phyloP scores from a whole-genome alignment of 176 grass and related monocot genomes.

The Juncus inflexus region DNA sequence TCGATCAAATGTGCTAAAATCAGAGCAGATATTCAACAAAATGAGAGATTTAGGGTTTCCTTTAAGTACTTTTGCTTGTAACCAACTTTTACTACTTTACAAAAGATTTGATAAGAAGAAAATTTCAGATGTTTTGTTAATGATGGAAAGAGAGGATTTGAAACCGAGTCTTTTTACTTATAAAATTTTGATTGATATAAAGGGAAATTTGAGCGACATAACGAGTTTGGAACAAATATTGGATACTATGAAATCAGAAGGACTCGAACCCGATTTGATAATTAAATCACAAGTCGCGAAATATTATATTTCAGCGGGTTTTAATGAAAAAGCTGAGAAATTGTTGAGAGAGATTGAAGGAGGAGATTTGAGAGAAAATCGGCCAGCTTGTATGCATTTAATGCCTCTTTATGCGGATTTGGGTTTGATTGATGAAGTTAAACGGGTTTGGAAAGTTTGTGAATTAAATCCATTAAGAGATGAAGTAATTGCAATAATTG shows the following conservation, averaged over 20 bases:
- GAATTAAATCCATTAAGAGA: slow-evolving; percentile 30
- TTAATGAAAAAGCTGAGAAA: slow-evolving; percentile 55
- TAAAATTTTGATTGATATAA: slow-evolving; percentile 59
- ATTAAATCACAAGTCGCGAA: slow-evolving; percentile 45
- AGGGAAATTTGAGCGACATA: slow-evolving; percentile 44
- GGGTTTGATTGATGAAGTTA: slow-evolving; percentile 46
- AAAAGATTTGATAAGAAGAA: slow-evolving; percentile 63
- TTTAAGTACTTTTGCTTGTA: slow-evolving; percentile 39
- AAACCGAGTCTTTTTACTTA: slow-evolving; percentile 64
- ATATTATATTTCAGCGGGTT: slow-evolving; percentile 52
- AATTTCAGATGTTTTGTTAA: slow-evolving; percentile 55
- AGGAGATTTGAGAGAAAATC: slow-evolving; percentile 49
- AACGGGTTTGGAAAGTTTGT: slow-evolving; percentile 61
- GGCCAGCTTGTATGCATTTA: slow-evolving; percentile 38
- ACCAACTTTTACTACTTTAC: slow-evolving; percentile 78
- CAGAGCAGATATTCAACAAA: slow-evolving; percentile 62
- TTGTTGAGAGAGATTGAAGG: slow-evolving; percentile 51
- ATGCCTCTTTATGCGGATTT: slow-evolving; percentile 55
- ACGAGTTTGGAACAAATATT: slow-evolving; percentile 57
- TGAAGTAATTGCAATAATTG: slow-evolving; percentile 41
- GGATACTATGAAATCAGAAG: slow-evolving; percentile 45
- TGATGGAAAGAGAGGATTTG: slow-evolving; percentile 71
- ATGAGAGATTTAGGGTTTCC: slow-evolving; percentile 56
- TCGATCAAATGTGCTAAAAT: slow-evolving; percentile 42
- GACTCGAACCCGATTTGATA: slow-evolving; percentile 44